phyloP scores from a whole-genome alignment of 805 yeast species.

The Nakazawaea laoshanensis region DNA sequence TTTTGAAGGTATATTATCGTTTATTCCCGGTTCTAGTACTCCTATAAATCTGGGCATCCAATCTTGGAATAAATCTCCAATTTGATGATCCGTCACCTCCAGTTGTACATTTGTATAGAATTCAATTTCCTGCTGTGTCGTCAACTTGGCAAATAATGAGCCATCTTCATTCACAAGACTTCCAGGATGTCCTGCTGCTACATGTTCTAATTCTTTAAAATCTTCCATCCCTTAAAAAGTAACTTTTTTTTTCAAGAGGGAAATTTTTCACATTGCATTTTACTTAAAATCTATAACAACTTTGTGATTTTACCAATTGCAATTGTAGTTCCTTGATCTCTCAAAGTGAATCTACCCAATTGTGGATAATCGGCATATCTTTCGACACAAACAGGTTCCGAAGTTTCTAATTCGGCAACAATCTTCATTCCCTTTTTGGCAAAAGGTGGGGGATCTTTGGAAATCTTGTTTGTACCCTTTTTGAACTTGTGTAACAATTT shows the following conservation, averaged over 20 bases:
- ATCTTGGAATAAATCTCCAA: slow-evolving; percentile 30
- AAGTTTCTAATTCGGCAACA: slow-evolving; percentile 81
- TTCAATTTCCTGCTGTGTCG: slow-evolving; percentile 56
- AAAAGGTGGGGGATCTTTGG: slow-evolving; percentile 95
- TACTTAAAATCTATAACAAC: slow-evolving; percentile 35
- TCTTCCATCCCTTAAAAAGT: slow-evolving; percentile 1
- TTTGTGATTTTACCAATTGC: slow-evolving; percentile 98
- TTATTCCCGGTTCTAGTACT: slow-evolving; percentile 37
- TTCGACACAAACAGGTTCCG: slow-evolving; percentile 89
- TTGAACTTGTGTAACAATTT: slow-evolving; percentile 87
- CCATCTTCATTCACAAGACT: slow-evolving; percentile 57
- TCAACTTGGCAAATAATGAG: slow-evolving; percentile 63
- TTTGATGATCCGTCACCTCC: neutral
- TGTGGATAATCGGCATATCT: slow-evolving; percentile 89
- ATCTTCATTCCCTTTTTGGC: slow-evolving; percentile 99
- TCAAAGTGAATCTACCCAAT: slow-evolving; percentile 94
- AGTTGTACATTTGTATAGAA: slow-evolving; percentile 43
- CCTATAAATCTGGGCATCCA: slow-evolving; percentile 68
- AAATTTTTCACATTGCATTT: no score
- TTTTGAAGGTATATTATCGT: slow-evolving; percentile 17
- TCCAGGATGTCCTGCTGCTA: slow-evolving; percentile 94
- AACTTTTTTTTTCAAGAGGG: neutral
- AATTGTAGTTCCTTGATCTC: slow-evolving; percentile 97
- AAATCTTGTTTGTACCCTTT: slow-evolving; percentile 93
- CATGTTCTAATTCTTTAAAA: slow-evolving; percentile 37